Percentiles rank a stretch among this genome's conserved stretches.
Conservation (phyloP, 1,284 basidiomycete species). For the Hymenochaete sp. region DNA sequence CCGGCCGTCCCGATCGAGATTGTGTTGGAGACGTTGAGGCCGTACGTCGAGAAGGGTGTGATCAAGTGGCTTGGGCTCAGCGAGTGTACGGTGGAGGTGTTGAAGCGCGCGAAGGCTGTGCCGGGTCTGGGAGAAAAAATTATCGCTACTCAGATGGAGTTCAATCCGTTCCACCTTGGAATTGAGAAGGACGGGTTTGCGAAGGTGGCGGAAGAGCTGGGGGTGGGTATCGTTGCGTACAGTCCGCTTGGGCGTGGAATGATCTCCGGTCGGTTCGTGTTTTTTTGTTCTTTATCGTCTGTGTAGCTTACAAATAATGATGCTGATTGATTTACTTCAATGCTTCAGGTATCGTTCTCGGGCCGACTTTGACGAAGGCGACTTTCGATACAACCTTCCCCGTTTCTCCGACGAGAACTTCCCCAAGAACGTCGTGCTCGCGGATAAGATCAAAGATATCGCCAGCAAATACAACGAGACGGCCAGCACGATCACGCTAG, state of each 20-base stretch:
- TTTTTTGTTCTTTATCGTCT: no score
- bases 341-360: conserved; percentile 22
- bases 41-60: conserved; percentile 26
- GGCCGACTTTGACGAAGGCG: conserved; percentile 30
- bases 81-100: conserved; percentile 30
- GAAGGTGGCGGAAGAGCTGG: conserved; percentile 27
- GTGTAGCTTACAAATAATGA: no score
- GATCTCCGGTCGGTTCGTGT: conserved; percentile 27
- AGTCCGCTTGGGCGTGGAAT: conserved; percentile 32
- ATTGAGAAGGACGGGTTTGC: conserved; percentile 25
- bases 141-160: conserved; percentile 28
- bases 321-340: no score
- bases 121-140: conserved; percentile 18
- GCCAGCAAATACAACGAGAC: conserved; percentile 26
- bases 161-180: conserved; percentile 27
- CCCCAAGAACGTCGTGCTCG: conserved; percentile 30
- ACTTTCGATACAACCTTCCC: conserved; percentile 26
- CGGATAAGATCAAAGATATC: conserved; percentile 25
- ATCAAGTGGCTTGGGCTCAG: conserved; percentile 28
- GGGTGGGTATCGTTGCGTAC: conserved; percentile 33
- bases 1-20: conserved; percentile 29
- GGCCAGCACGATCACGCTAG: conserved; percentile 31
- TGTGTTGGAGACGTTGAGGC: conserved; percentile 26
- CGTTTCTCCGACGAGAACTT: conserved; percentile 32
- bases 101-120: conserved; percentile 28